Evolutionary conservation across 345 rosid species (phyloP), one percentile per base, ranked within the genome.

Genomic region (Populus ilicifolia): DNA sequence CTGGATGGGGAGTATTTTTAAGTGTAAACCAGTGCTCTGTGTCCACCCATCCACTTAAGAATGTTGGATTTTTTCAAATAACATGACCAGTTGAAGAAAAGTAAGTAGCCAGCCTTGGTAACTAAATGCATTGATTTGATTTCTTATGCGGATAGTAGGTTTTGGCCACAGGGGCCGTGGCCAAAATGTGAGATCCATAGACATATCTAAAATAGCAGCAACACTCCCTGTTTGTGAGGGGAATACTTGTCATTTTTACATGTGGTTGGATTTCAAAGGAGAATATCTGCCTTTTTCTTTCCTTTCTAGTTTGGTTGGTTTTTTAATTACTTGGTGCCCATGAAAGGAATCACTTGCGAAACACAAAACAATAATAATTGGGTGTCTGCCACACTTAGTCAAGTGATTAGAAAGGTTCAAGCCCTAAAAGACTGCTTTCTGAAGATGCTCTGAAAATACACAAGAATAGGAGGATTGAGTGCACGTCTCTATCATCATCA

Each of bases 401-500:
- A 64, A 65, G 43, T 14, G 56, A 74, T 33, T 18, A 36, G 39
- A 56, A 61, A 62, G 62, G 50, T 3, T 44, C 33, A 21, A 3
- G 21, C n/a, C 59, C 73, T 5, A 23, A 23, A 5, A 70, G 27
- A 70, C 54, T 73, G 14, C 62, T 61, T 17, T 43, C 56, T 11
- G 30, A 50, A 46, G 71, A 75, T 75, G 71, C 70, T 74, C 69
- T 10, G 29, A 11, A 27, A 44, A 27, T 5, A 20, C 41, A 74
- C 33, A 63, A 2, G 21, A 30, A 33, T 10, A 35, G n/a, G 17
- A 72, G 8, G 41, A 21, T 36, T 38, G 41, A 30, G 78, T 66
- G 71, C 78, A 66, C 71, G 46, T 75, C 71, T 18, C 64, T 73
- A 61, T 73, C 77, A 62, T 62, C 4, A 20, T 41, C 38, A 8